These are phyloP conservation scores for Didymella arachidicola DNA, from an alignment of 2,329 filamentous ascomycete species.

Conservation along the genomic window DNA sequence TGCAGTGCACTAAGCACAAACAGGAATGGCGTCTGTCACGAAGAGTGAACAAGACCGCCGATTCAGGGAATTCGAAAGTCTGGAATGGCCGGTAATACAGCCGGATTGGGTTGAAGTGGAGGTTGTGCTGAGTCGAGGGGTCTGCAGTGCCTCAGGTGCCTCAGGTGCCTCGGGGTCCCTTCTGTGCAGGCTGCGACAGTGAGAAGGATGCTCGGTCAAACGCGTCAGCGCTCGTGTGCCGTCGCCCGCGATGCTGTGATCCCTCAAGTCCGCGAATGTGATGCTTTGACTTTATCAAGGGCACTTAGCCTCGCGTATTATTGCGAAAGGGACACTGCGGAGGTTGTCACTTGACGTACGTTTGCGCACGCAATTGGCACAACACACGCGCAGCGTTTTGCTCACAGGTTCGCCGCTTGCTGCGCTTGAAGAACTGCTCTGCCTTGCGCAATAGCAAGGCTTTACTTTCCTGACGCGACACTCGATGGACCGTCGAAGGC, in stretches of 20 bases:
- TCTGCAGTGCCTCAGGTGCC: slow-evolving; percentile 34
- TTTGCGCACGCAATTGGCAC: slow-evolving; percentile 46
- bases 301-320: slow-evolving; percentile 46
- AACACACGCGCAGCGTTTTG: slow-evolving; percentile 32
- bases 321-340: slow-evolving; percentile 42
- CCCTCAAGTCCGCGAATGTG: slow-evolving; percentile 39
- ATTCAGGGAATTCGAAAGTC: slow-evolving; percentile 32
- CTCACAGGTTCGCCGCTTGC: slow-evolving; percentile 23
- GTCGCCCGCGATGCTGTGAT: slow-evolving; percentile 39
- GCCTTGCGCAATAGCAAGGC: slow-evolving; percentile 35
- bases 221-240: slow-evolving; percentile 36
- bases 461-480: slow-evolving; percentile 33
- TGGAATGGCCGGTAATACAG: slow-evolving; percentile 46
- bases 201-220: slow-evolving; percentile 30
- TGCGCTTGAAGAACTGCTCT: slow-evolving; percentile 32
- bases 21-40: slow-evolving; percentile 41
- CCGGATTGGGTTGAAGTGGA: slow-evolving; percentile 42
- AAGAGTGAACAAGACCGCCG: slow-evolving; percentile 36
- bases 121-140: slow-evolving; percentile 31
- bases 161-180: slow-evolving; percentile 24
- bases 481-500: slow-evolving; percentile 34
- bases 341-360: slow-evolving; percentile 47
- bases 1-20: slow-evolving; percentile 47
- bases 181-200: slow-evolving; percentile 26
- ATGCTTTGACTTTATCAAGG: slow-evolving; percentile 41